Base-by-base conservation (phyloP, 768 basidiomycete genomes). In the Boletus tomentosulus region DNA sequence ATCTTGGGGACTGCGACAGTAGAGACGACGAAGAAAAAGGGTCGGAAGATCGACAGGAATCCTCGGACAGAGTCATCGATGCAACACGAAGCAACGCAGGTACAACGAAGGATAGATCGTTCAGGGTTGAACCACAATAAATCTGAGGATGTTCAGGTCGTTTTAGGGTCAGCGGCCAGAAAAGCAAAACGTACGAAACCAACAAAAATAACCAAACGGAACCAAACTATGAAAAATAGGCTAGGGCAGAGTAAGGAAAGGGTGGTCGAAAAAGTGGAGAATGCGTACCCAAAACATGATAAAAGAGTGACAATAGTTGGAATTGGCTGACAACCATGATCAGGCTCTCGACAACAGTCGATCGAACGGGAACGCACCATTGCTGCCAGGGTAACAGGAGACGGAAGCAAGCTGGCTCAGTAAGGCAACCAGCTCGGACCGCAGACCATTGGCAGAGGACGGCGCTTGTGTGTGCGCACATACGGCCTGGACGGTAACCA, bases 271-370 rank as follows among this genome's bases (percentile, higher is more conserved):
- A 44, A 44, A 12, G n/a, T 2, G 15, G 19, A 47, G 9, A 42
- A n/a, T 22, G n/a, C 44, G 1, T 38, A 62, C 60, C 46, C 1
- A 19, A 30, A 43, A 24, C 31, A 8, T 16, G 24, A 28, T n/a
- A 55, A 62, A 59, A 2, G 61, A 62, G 34, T 63, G 61, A 56
- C 51, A 37, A 52, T 54, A 62, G 54, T 60, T 63, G 57, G 55
- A 44, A 30, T 30, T 30, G 41, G 46, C 54, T 51, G 48, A 33
- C 16, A 5, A 8, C 15, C 5, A 30, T 4, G 16, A 6, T 60
- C 38, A 50, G 51, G 15, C 28, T 1, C n/a, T 22, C 5, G 15
- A 39, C 13, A 16, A 33, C 12, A 42, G 3, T 27, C 16, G n/a
- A 28, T 34, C 4, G 11, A 30, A n/a, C n/a, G n/a, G n/a, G n/a